A percentile compares a stretch with the other conserved stretches of the same genome.
Evolutionary conservation across 352 stramenopile species (phyloP).

Genomic region (Globisporangium canariense): DNA sequence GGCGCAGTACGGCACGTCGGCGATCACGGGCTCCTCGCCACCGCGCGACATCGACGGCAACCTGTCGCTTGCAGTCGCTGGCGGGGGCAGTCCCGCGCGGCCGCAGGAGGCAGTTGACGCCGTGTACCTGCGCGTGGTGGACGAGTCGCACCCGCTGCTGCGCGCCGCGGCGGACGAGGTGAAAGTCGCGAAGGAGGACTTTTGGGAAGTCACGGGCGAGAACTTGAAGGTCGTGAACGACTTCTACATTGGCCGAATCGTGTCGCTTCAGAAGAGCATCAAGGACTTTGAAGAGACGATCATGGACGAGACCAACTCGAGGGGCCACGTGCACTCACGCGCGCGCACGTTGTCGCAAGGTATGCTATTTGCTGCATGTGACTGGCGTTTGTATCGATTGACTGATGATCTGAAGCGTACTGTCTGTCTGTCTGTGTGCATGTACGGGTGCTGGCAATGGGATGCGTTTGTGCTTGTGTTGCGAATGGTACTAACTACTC

Average conservation of each 20-base stretch:
- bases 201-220: slow-evolving; percentile 74
- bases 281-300: slow-evolving; percentile 76
- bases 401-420: background rate
- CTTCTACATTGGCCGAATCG: slow-evolving; percentile 72
- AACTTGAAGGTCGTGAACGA: slow-evolving; percentile 86
- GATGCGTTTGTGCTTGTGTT: background rate
- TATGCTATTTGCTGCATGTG: slow-evolving; percentile 12
- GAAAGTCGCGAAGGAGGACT: slow-evolving; percentile 74
- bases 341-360: slow-evolving; percentile 59
- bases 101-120: slow-evolving; percentile 13
- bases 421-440: background rate
- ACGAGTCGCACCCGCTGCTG: slow-evolving; percentile 67
- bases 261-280: slow-evolving; percentile 60
- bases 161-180: slow-evolving; percentile 51
- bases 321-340: slow-evolving; percentile 73
- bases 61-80: background rate
- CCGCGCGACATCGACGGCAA: background rate
- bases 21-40: slow-evolving; percentile 6
- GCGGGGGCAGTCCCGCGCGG: slow-evolving; percentile 5
- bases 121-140: slow-evolving; percentile 35
- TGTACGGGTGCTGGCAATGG: background rate
- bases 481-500: background rate
- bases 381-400: background rate
- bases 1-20: slow-evolving; percentile 15
- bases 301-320: slow-evolving; percentile 61